Evolutionary conservation across 2,329 filamentous ascomycete genomes (phyloP).

Genomic region (Colletotrichum sp.): DNA sequence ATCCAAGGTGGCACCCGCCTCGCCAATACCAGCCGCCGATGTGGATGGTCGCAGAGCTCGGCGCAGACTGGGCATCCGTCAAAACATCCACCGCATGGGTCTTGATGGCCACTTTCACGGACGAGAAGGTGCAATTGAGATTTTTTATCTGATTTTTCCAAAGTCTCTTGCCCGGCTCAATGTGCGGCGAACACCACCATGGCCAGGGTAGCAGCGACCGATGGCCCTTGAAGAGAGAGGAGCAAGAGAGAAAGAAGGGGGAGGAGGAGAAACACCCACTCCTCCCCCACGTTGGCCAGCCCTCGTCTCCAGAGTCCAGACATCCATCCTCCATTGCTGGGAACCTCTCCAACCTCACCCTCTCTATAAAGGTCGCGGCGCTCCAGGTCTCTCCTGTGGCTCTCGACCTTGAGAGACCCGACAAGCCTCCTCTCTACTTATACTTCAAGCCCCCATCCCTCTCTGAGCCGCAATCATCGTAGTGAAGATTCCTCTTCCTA

Average conservation of each 20-base stretch:
- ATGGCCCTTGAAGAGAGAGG: not conserved
- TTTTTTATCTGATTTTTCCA: not conserved
- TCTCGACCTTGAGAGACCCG: not conserved
- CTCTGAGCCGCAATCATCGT: not conserved
- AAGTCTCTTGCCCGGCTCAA: not conserved
- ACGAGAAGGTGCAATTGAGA: not conserved
- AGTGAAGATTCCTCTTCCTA: not conserved
- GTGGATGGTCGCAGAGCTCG: slow-evolving; percentile 12
- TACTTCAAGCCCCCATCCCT: not conserved
- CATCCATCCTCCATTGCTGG: not conserved
- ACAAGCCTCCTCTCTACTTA: not conserved
- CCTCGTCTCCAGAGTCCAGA: not conserved
- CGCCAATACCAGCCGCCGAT: slow-evolving; percentile 2
- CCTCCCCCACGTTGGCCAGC: not conserved
- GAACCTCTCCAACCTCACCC: not conserved
- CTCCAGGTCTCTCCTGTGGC: not conserved
- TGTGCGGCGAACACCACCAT: not conserved
- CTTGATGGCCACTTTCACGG: not conserved
- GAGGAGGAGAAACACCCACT: not conserved
- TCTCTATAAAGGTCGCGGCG: slow-evolving; percentile 15
- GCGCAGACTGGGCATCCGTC: slow-evolving; percentile 20
- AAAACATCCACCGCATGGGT: slow-evolving; percentile 9
- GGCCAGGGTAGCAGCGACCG: not conserved
- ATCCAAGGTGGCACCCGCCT: not conserved
- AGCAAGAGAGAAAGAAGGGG: not conserved